Percentiles rank a stretch among this genome's conserved stretches.
Evolutionary conservation across 345 rosid species (phyloP).

Genomic region (Clarkia xantiana): DNA sequence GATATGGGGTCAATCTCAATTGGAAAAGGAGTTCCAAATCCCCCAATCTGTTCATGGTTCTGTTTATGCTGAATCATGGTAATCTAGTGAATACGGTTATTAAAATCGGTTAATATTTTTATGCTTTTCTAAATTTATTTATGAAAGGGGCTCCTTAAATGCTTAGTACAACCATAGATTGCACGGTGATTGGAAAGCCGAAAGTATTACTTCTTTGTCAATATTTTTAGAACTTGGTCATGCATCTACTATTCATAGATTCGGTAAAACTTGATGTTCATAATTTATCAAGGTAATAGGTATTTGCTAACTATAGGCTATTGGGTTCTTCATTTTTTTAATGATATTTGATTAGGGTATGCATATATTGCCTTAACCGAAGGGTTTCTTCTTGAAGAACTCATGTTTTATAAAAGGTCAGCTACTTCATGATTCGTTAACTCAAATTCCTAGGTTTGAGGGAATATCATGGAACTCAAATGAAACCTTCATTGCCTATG

Average conservation of each 20-base stretch:
- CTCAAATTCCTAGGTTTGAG: conserved; percentile 55
- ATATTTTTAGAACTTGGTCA: too few species aligned
- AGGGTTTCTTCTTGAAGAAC: not conserved
- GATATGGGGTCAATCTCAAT: conserved; percentile 60
- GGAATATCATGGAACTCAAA: conserved; percentile 88
- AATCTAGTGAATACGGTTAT: conserved; percentile 6
- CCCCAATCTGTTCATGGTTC: conserved; percentile 76
- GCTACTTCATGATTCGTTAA: not conserved
- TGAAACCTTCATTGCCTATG: conserved; percentile 68
- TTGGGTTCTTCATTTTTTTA: not conserved
- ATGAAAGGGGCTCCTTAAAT: too few species aligned
- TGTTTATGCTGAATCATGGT: conserved; percentile 84
- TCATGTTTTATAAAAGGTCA: not conserved
- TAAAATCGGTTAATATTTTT: not conserved
- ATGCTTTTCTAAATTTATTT: too few species aligned
- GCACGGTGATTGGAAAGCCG: too few species aligned
- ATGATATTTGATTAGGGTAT: not conserved
- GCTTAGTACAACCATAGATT: too few species aligned
- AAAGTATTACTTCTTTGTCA: too few species aligned
- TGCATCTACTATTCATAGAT: too few species aligned
- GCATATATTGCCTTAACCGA: not conserved
- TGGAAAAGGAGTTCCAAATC: conserved; percentile 70
- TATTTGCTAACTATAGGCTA: too few species aligned
- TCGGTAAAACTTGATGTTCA: too few species aligned
- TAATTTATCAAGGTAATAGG: too few species aligned